phyloP scores from a whole-genome alignment of 164 flowering plant genomes.

The Kalanchoe fedtschenkoi region DNA sequence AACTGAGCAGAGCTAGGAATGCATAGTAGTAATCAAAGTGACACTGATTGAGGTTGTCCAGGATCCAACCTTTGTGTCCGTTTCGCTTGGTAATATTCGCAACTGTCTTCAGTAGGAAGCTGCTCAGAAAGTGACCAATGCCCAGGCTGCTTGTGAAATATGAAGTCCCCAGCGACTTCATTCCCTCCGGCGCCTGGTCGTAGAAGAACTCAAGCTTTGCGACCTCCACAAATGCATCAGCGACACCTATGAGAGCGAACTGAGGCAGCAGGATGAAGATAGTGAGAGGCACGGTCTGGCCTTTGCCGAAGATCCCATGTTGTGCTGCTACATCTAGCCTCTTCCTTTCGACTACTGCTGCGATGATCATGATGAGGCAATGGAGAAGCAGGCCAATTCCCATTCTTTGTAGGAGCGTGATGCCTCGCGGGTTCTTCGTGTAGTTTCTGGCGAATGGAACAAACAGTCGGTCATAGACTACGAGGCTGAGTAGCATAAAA shows the following conservation, averaged over 20 bases:
- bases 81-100: conserved; percentile 28
- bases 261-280: not conserved
- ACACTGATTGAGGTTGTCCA: conserved; percentile 48
- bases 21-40: conserved; percentile 50
- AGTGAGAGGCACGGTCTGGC: too few species aligned
- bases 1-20: conserved; percentile 30
- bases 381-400: conserved; percentile 61
- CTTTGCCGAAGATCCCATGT: conserved; percentile 16
- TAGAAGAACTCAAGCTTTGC: conserved; percentile 87
- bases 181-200: conserved; percentile 71
- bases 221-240: conserved; percentile 73
- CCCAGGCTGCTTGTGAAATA: conserved; percentile 75
- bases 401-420: conserved; percentile 56
- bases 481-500: conserved; percentile 56
- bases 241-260: conserved; percentile 59
- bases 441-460: conserved; percentile 29
- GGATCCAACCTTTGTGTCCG: conserved; percentile 40
- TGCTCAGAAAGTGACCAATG: conserved; percentile 74
- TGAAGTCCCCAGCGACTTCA: conserved; percentile 74
- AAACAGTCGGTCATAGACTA: conserved; percentile 53
- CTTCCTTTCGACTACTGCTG: conserved; percentile 51
- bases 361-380: conserved; percentile 48
- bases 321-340: conserved; percentile 27
- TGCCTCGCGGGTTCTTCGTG: conserved; percentile 46
- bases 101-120: conserved; percentile 50